Evolutionary conservation across 306 rosid species (phyloP).

Genomic region (Comarum palustre): DNA sequence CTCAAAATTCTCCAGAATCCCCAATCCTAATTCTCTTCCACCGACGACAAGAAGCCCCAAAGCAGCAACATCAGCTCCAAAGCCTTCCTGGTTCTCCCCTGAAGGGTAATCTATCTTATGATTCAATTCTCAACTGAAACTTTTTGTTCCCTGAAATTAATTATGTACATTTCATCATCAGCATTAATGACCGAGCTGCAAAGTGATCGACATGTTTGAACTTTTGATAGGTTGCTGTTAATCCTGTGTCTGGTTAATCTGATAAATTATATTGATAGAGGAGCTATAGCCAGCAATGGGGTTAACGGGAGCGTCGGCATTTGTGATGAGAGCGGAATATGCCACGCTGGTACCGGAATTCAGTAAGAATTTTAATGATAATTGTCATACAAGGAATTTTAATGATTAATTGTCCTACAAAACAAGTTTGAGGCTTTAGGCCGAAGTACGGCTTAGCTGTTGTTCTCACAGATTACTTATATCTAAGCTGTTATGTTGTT

Average conservation of each 20-base stretch:
- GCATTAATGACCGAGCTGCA: not conserved
- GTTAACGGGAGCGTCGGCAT: slow-evolving; percentile 65
- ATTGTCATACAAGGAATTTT: slow-evolving; percentile 17
- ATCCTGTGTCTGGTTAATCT: slow-evolving; percentile 61
- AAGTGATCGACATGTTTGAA: not conserved
- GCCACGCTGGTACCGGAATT: slow-evolving; percentile 72
- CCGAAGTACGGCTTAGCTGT: not conserved
- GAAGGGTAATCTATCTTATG: slow-evolving; percentile 14
- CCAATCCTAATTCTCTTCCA: slow-evolving; percentile 2
- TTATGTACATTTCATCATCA: not conserved
- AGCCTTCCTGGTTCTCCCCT: slow-evolving; percentile 40
- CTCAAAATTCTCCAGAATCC: not conserved
- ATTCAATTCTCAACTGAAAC: not conserved
- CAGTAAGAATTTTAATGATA: slow-evolving; percentile 55
- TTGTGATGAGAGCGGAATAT: slow-evolving; percentile 68
- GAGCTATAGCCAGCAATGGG: slow-evolving; percentile 90
- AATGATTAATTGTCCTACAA: not conserved
- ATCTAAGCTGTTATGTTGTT: not conserved
- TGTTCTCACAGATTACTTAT: not conserved
- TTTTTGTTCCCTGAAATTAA: not conserved
- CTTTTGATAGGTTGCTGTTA: slow-evolving; percentile 54
- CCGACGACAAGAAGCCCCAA: slow-evolving; percentile 10
- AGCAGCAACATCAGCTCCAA: slow-evolving; percentile 15
- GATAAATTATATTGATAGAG: slow-evolving; percentile 82
- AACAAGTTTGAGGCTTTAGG: not conserved